Evolutionary conservation across 108 stramenopile genomes (phyloP).

Genomic region (Skeletonema marinoi): DNA sequence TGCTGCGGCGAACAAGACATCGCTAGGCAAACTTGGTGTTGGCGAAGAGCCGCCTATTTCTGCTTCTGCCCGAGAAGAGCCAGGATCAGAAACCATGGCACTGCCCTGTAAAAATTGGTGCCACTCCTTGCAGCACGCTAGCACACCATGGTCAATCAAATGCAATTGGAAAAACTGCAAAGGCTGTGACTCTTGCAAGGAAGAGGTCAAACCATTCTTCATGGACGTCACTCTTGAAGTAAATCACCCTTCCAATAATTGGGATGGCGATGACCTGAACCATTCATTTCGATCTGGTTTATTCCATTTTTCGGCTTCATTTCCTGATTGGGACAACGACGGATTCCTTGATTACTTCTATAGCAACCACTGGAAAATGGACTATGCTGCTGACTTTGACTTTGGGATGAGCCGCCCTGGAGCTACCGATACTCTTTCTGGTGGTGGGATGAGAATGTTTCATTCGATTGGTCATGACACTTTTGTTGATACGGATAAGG

Average conservation of each 20-base stretch:
- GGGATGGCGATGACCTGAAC: neutral
- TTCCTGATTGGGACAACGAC: neutral
- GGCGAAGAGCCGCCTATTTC: neutral
- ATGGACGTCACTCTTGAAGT: neutral
- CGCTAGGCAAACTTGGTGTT: neutral
- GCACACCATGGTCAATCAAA: neutral
- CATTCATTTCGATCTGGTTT: neutral
- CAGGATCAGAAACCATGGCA: too few relatives aligned
- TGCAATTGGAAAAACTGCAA: neutral
- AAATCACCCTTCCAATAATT: neutral
- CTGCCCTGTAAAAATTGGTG: neutral
- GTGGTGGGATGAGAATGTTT: neutral
- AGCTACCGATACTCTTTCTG: neutral
- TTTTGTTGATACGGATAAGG: neutral
- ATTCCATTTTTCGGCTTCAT: neutral
- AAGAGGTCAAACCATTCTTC: neutral
- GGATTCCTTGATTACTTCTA: conserved; percentile 9
- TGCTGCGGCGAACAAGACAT: too few relatives aligned
- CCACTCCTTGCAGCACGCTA: neutral
- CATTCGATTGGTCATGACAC: neutral
- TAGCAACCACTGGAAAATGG: neutral
- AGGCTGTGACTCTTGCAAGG: neutral
- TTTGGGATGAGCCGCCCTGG: neutral
- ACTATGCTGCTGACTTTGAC: neutral
- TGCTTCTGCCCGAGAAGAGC: too few relatives aligned